Conservation (phyloP, 2,329 filamentous ascomycete genomes). For the Exophiala oligosperma region DNA sequence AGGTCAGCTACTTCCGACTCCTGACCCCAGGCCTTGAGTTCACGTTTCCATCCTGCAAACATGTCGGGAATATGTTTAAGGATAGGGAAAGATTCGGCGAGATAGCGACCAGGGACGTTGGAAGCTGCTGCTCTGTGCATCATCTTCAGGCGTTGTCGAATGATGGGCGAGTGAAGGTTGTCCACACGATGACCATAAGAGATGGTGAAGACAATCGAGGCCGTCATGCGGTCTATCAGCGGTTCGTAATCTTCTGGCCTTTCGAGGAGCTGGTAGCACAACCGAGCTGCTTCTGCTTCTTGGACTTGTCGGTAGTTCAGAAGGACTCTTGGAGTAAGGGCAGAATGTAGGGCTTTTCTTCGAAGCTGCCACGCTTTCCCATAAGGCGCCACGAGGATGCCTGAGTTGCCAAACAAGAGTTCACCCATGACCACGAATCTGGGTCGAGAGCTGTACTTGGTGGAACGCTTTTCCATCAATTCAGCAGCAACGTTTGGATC, state of each 20-base stretch:
- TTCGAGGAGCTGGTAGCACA: constrained; percentile 35
- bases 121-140: constrained; percentile 38
- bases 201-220: constrained; percentile 41
- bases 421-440: constrained; percentile 31
- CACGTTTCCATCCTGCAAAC: constrained; percentile 36
- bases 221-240: constrained; percentile 40
- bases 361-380: constrained; percentile 39
- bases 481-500: constrained; percentile 37
- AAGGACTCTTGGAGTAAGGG: constrained; percentile 44
- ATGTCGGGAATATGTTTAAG: constrained; percentile 32
- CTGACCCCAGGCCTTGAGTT: constrained; percentile 31
- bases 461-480: constrained; percentile 40
- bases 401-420: constrained; percentile 22
- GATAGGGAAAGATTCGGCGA: constrained; percentile 37
- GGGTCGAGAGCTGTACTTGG: constrained; percentile 41
- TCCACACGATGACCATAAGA: constrained; percentile 38
- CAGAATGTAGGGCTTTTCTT: constrained; percentile 40
- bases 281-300: constrained; percentile 32
- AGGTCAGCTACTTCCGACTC: constrained; percentile 32
- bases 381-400: constrained; percentile 50
- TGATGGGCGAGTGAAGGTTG: constrained; percentile 36
- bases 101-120: constrained; percentile 39
- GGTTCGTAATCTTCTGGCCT: constrained; percentile 36
- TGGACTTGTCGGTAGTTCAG: constrained; percentile 37
- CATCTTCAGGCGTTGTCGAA: constrained; percentile 36